Evolutionary conservation across 2,329 filamentous ascomycete genomes (phyloP).

Genomic region (Pseudogymnoascus destructans): DNA sequence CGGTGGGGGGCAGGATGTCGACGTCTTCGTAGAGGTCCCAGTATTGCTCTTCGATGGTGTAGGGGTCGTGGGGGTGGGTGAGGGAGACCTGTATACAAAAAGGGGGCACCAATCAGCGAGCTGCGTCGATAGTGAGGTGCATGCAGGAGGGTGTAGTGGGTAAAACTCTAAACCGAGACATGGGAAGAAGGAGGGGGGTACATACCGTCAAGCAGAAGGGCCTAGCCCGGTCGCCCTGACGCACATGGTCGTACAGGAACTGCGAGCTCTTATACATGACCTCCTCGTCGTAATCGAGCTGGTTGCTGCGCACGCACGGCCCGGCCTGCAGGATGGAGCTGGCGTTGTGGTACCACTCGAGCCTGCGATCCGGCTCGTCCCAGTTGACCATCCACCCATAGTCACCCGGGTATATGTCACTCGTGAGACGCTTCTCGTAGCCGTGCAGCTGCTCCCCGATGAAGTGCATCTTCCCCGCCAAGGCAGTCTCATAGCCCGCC

Average conservation of each 20-base stretch:
- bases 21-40: slow-evolving; percentile 87
- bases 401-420: slow-evolving; percentile 88
- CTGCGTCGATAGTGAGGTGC: background rate
- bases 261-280: slow-evolving; percentile 86
- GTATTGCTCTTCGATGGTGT: slow-evolving; percentile 85
- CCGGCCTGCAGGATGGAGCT: slow-evolving; percentile 86
- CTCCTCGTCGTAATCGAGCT: slow-evolving; percentile 92
- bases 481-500: slow-evolving; percentile 75
- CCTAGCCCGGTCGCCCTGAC: slow-evolving; percentile 57
- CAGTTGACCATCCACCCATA: slow-evolving; percentile 93
- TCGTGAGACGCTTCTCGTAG: slow-evolving; percentile 85
- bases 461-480: slow-evolving; percentile 97
- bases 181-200: slow-evolving; percentile 11
- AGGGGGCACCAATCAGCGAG: background rate
- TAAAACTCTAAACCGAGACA: background rate
- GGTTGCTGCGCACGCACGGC: slow-evolving; percentile 79
- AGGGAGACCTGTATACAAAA: slow-evolving; percentile 57
- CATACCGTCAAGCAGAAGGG: slow-evolving; percentile 71
- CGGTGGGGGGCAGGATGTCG: slow-evolving; percentile 71
- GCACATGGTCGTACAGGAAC: slow-evolving; percentile 81
- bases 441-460: slow-evolving; percentile 89
- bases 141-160: background rate
- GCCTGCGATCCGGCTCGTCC: slow-evolving; percentile 74
- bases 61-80: slow-evolving; percentile 89
- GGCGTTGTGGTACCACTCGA: slow-evolving; percentile 96